Evolutionary conservation across 1,284 basidiomycete species (phyloP).

Genomic region (Sporisorium scitamineum): DNA sequence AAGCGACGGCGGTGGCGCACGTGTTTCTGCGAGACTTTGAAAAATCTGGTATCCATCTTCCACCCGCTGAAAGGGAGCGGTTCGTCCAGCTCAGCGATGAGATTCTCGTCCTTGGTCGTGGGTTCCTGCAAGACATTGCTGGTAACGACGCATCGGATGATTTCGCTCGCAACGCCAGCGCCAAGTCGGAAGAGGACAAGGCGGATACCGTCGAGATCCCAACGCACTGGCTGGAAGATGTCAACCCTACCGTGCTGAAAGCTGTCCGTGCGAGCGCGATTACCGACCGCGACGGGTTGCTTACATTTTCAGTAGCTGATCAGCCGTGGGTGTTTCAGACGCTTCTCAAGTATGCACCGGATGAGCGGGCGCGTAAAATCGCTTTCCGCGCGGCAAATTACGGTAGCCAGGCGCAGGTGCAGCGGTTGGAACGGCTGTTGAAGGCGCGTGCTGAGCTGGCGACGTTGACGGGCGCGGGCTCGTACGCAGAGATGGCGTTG

Average conservation of each 20-base stretch:
- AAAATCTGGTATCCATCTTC: conserved; percentile 92
- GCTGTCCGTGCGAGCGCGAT: conserved; percentile 28
- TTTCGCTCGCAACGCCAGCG: conserved; percentile 38
- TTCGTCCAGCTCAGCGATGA: conserved; percentile 93
- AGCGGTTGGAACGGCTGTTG: conserved; percentile 61
- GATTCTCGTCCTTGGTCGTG: conserved; percentile 86
- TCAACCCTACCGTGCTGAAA: conserved; percentile 42
- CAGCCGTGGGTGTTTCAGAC: conserved; percentile 86
- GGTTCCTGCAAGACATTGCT: conserved; percentile 76
- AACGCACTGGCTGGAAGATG: conserved; percentile 44
- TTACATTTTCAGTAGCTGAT: conserved; percentile 48
- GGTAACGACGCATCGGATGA: conserved; percentile 50
- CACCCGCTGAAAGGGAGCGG: conserved; percentile 79
- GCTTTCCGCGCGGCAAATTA: conserved; percentile 74
- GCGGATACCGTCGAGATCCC: conserved; percentile 41
- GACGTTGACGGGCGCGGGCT: conserved; percentile 59
- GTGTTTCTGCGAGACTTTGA: conserved; percentile 98
- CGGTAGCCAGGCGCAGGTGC: conserved; percentile 52
- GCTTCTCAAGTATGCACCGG: conserved; percentile 85
- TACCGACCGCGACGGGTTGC: conserved; percentile 22
- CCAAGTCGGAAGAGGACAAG: conserved; percentile 18
- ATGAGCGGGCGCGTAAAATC: conserved; percentile 82
- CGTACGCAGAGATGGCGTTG: conserved; percentile 64
- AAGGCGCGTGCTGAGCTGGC: conserved; percentile 61
- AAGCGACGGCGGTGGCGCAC: conserved; percentile 77